Percentiles rank a stretch among this genome's conserved stretches.
Evolutionary conservation across 352 stramenopile genomes (phyloP).

Genomic region (Pythium biforme): DNA sequence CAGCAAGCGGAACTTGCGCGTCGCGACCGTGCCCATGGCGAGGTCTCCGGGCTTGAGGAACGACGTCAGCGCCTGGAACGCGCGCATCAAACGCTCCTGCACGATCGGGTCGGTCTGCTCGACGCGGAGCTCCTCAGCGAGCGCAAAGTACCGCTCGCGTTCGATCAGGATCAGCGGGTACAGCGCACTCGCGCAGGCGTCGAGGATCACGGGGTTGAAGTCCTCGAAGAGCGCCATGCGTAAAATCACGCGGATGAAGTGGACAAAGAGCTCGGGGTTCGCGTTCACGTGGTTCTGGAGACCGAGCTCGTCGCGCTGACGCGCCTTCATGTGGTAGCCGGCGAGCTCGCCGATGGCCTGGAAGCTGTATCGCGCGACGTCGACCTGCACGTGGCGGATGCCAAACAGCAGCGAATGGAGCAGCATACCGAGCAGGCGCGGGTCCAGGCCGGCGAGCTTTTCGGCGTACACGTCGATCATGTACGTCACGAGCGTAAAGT

Average conservation of each 20-base stretch:
- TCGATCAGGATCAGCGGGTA: slow-evolving; percentile 85
- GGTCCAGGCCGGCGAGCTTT: slow-evolving; percentile 64
- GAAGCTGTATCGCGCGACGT: slow-evolving; percentile 82
- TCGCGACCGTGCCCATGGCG: slow-evolving; percentile 53
- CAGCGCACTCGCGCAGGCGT: slow-evolving; percentile 62
- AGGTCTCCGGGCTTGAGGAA: slow-evolving; percentile 66
- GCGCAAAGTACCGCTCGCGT: slow-evolving; percentile 59
- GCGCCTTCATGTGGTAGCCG: slow-evolving; percentile 65
- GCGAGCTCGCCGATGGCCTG: slow-evolving; percentile 77
- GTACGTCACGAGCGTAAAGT: slow-evolving; percentile 86
- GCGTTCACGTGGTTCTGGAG: slow-evolving; percentile 45
- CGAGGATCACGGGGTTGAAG: slow-evolving; percentile 70
- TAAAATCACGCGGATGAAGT: slow-evolving; percentile 77
- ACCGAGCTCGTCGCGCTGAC: slow-evolving; percentile 43
- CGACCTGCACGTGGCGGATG: slow-evolving; percentile 68
- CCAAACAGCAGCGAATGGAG: slow-evolving; percentile 73
- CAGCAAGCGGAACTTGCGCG: slow-evolving; percentile 64
- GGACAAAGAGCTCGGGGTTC: slow-evolving; percentile 62
- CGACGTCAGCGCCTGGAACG: slow-evolving; percentile 64
- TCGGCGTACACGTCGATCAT: slow-evolving; percentile 87
- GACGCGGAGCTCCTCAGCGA: slow-evolving; percentile 64
- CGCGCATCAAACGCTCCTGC: slow-evolving; percentile 54
- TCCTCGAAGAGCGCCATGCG: slow-evolving; percentile 80
- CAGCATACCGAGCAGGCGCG: slow-evolving; percentile 69
- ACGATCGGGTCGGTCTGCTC: slow-evolving; percentile 45